phyloP scores from a whole-genome alignment of 2,329 filamentous ascomycete genomes.

The Nemania bipapillata region DNA sequence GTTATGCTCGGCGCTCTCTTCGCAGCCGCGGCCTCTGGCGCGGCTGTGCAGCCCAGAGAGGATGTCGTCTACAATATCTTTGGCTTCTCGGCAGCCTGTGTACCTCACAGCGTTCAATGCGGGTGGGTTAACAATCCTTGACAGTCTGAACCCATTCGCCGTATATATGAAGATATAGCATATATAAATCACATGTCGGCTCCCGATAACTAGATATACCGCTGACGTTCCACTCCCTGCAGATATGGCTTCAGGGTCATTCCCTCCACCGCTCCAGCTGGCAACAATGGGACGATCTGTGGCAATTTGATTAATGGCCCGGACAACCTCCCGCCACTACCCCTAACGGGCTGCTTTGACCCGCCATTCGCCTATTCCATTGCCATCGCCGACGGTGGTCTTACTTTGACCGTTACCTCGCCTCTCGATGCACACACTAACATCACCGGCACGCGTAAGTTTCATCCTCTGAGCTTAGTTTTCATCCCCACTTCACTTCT shows the following conservation, averaged over 20 bases:
- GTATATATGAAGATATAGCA: no score
- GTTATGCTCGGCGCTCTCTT: conserved; percentile 25
- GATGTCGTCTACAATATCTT: conserved; percentile 14
- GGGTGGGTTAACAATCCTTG: conserved; percentile 18
- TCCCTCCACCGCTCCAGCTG: conserved; percentile 28
- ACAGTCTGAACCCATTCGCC: not conserved
- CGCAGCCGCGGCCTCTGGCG: conserved; percentile 26
- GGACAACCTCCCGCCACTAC: conserved; percentile 30
- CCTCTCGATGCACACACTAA: conserved; percentile 29
- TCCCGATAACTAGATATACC: no score
- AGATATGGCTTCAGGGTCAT: conserved; percentile 33
- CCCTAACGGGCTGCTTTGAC: conserved; percentile 27
- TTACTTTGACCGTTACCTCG: conserved; percentile 31
- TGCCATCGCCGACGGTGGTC: conserved; percentile 28
- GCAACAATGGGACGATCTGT: conserved; percentile 28
- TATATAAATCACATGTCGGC: no score
- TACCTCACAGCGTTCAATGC: conserved; percentile 28
- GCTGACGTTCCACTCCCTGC: not conserved
- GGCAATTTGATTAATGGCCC: conserved; percentile 30
- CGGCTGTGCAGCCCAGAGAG: conserved; percentile 17
- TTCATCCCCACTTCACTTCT: not conserved
- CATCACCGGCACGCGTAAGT: conserved; percentile 34
- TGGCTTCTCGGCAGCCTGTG: conserved; percentile 29
- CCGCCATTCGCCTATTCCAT: conserved; percentile 18
- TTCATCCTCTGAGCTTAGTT: not conserved